Percentiles rank a stretch among this genome's conserved stretches.
phyloP scores from a whole-genome alignment of 345 rosid genomes.

The Populus simonii region DNA sequence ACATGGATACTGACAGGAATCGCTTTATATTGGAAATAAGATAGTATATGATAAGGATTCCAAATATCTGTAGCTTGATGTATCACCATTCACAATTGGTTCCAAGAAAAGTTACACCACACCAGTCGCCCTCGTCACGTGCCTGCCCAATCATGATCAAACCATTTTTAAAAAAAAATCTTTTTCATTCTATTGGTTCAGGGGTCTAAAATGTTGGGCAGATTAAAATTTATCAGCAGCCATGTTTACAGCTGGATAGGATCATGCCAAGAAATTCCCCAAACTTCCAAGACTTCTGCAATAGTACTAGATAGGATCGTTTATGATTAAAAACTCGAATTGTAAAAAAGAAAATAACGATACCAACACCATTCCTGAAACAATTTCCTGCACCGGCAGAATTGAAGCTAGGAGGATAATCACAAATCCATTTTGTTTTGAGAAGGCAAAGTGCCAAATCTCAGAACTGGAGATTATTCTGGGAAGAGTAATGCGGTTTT shows the following conservation, averaged over 20 bases:
- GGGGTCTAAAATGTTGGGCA: not conserved
- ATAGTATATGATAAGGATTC: constrained; percentile 24
- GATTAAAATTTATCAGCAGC: too few species aligned
- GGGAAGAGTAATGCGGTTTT: too few species aligned
- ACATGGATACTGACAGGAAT: not conserved
- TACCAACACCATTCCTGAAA: not conserved
- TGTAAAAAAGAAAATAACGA: not conserved
- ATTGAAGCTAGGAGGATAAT: too few species aligned
- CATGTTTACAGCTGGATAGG: too few species aligned
- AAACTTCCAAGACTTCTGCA: too few species aligned
- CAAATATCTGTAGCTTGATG: constrained; percentile 6
- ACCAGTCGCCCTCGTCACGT: constrained; percentile 11
- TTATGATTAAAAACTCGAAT: not conserved
- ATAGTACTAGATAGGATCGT: too few species aligned
- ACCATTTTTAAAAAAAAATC: not conserved
- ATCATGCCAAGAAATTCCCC: not conserved
- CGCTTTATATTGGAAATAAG: constrained; percentile 11
- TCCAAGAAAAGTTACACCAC: not conserved
- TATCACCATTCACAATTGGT: not conserved
- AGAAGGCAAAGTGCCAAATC: too few species aligned
- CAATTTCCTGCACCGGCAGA: too few species aligned
- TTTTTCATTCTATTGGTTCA: not conserved
- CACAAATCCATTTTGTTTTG: too few species aligned
- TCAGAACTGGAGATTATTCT: too few species aligned
- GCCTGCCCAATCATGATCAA: not conserved